Base-by-base conservation (phyloP, 805 yeast genomes). In the Clavispora phyllophila region DNA sequence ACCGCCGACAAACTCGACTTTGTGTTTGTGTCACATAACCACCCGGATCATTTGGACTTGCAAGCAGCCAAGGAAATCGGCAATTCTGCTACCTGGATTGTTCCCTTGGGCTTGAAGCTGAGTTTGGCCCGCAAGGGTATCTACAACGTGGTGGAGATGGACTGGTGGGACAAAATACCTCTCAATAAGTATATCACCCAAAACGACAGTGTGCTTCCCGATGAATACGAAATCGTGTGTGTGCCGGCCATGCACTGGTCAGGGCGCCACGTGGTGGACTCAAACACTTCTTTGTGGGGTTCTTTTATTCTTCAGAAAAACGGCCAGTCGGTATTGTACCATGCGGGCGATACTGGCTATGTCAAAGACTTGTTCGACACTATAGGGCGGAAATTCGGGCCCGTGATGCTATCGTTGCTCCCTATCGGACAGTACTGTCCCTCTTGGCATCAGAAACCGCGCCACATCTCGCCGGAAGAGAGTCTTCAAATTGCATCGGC, bases 191-290 rank as follows among this genome's bases (percentile, higher is more conserved):
- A 73, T 14, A 66, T 78, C 2, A 47, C 81, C 19, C 38, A 49
- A 8, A 55, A 58, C 5, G 34, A 37, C 12, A 9, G 14, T 10
- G 22, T 6, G 3, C 39, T 65, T 8, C 56, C 63, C 0, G 81
- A 81, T 45, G 69, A 68, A 6, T 89, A 84, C 68, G 89, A 87
- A 51, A 70, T 91, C 14, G 90, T 87, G 1, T 87, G 96, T 61
- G 76, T 93, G 0, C 98, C 98, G 0, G 88, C 97, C 0, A 84
- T 84, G 95, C 98, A 91, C 63, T 91, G 98, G 98, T 85, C 95
- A 1, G 98, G 98, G 0, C 66, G 96, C 28, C 75, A 76, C 26
- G 62, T 90, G n/a, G 57, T 81, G 15, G 98, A 91, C 60, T 76
- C 95, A 2, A 91, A 91, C 61, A 66, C 68, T 19, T 77, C 95